phyloP scores from a whole-genome alignment of 2,329 filamentous ascomycete genomes.

The Aspergillus puulaauensis region DNA sequence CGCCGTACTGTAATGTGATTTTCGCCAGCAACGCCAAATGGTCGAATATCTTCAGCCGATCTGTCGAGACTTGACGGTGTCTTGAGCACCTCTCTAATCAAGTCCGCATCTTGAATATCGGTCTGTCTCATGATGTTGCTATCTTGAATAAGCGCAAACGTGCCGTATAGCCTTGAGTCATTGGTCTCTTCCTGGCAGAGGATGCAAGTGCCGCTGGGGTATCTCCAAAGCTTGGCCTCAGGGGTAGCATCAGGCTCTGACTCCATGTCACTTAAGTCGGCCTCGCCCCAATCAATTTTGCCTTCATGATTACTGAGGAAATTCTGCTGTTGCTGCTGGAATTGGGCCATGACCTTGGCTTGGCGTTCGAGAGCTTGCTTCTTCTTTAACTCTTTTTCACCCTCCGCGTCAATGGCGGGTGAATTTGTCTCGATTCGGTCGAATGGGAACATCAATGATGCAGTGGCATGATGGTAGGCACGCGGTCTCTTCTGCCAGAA shows the following conservation, averaged over 20 bases:
- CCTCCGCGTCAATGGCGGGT: constrained; percentile 64
- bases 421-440: constrained; percentile 81
- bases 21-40: constrained; percentile 86
- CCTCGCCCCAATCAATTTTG: constrained; percentile 84
- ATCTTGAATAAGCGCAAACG: constrained; percentile 84
- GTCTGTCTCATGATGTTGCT: constrained; percentile 87
- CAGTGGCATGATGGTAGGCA: constrained; percentile 69
- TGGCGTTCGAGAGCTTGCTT: constrained; percentile 85
- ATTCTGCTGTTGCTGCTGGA: constrained; percentile 94
- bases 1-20: constrained; percentile 78
- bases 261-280: constrained; percentile 68
- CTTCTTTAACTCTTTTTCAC: constrained; percentile 75
- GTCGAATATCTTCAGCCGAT: constrained; percentile 77
- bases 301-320: constrained; percentile 81
- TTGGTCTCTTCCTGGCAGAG: constrained; percentile 95
- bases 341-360: constrained; percentile 94
- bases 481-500: constrained; percentile 80
- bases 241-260: constrained; percentile 51
- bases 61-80: constrained; percentile 81
- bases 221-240: constrained; percentile 80
- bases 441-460: constrained; percentile 59
- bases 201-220: constrained; percentile 89
- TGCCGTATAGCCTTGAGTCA: constrained; percentile 84
- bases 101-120: constrained; percentile 75
- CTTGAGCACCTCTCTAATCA: constrained; percentile 76